Evolutionary conservation across 805 yeast species (phyloP).

Genomic region (Zygoascus tannicola): DNA sequence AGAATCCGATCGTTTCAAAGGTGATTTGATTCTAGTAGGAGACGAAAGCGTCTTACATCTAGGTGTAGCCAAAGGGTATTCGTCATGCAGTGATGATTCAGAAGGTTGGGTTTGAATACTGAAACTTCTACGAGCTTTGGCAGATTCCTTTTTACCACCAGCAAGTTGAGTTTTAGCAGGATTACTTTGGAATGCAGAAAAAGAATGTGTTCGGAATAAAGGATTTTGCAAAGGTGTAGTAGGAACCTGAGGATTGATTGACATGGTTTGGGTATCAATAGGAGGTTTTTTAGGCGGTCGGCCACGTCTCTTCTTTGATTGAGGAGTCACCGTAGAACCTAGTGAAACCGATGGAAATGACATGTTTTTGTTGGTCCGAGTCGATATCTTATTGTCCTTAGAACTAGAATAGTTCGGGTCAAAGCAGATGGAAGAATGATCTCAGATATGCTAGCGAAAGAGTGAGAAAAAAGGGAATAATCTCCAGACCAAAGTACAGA

Average conservation of each 20-base stretch:
- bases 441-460: too few relatives aligned
- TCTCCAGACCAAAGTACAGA: too few relatives aligned
- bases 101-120: background rate
- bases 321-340: too few relatives aligned
- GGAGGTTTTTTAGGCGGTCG: conserved; percentile 18
- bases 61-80: background rate
- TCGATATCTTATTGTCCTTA: too few relatives aligned
- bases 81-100: background rate
- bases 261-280: conserved; percentile 17
- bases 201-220: conserved; percentile 1
- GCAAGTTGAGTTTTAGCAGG: background rate
- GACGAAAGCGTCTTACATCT: background rate
- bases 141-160: background rate
- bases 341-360: too few relatives aligned
- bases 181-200: conserved; percentile 7
- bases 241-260: conserved; percentile 13
- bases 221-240: background rate
- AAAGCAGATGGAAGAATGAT: too few relatives aligned
- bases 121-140: background rate
- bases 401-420: too few relatives aligned
- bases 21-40: background rate
- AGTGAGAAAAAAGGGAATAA: too few relatives aligned
- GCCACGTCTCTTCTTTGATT: conserved; percentile 13
- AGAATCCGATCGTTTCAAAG: background rate
- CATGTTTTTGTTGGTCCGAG: too few relatives aligned